Evolutionary conservation across 306 rosid species (phyloP).

Genomic region (Pueraria montana): DNA sequence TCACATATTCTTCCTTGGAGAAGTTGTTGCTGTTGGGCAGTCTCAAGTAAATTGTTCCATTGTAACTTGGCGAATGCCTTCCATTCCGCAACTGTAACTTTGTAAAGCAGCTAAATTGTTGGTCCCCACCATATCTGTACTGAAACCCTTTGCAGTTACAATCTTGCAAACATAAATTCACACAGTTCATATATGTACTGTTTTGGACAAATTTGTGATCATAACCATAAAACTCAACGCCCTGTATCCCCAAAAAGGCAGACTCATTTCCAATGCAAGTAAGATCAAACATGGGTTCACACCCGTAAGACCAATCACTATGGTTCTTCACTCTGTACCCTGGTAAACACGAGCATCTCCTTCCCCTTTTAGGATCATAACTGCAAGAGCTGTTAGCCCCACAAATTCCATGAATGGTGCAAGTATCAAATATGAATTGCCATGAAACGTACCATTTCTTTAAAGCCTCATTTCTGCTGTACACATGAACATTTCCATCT

Average conservation of each 20-base stretch:
- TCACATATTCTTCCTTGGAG: constrained; percentile 7
- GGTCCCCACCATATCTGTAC: neutral
- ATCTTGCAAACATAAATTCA: neutral
- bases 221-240: constrained; percentile 14
- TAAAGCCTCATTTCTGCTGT: neutral
- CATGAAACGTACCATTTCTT: constrained; percentile 35
- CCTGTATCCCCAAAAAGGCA: constrained; percentile 2
- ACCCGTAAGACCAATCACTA: constrained; percentile 28
- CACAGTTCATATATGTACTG: neutral
- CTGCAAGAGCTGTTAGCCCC: constrained; percentile 10
- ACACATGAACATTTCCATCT: neutral
- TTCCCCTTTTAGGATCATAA: constrained; percentile 21
- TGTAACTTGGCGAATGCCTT: neutral
- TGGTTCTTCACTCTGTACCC: neutral
- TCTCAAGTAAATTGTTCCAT: constrained; percentile 40
- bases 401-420: constrained; percentile 25
- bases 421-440: constrained; percentile 1
- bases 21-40: neutral
- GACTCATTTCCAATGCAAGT: constrained; percentile 9
- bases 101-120: constrained; percentile 14
- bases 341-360: constrained; percentile 37
- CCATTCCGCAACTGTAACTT: constrained; percentile 50
- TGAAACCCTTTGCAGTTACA: constrained; percentile 49
- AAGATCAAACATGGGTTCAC: constrained; percentile 6
- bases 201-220: neutral